Evolutionary conservation across 176 grass and related monocot species (phyloP).

Genomic region (Musa schizocarpa): DNA sequence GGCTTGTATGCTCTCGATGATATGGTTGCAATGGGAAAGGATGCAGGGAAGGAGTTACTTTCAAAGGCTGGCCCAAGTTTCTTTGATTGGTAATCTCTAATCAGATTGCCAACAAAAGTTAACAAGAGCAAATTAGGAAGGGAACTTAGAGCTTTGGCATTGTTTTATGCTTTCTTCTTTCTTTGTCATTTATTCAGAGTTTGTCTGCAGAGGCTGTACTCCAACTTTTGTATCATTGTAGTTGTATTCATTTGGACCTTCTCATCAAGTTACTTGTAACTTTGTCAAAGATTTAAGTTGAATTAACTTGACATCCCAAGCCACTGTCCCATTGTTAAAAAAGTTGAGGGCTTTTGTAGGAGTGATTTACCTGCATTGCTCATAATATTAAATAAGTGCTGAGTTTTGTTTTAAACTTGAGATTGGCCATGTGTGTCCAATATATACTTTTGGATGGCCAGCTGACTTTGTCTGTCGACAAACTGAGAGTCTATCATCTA

Average conservation of each 20-base stretch:
- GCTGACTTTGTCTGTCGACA: too few relatives aligned
- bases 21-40: conserved; percentile 88
- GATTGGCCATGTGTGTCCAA: too few relatives aligned
- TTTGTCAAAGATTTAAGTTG: background rate
- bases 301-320: too few relatives aligned
- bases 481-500: too few relatives aligned
- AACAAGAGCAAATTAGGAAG: conserved; percentile 6
- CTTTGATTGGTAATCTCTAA: conserved; percentile 51
- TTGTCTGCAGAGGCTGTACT: background rate
- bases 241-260: background rate
- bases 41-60: conserved; percentile 82
- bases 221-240: background rate
- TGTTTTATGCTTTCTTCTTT: background rate
- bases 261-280: background rate
- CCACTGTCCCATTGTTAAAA: too few relatives aligned
- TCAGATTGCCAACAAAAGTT: background rate
- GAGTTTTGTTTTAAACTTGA: too few relatives aligned
- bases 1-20: conserved; percentile 52
- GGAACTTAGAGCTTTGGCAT: background rate
- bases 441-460: too few relatives aligned
- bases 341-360: too few relatives aligned
- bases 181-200: background rate
- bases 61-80: conserved; percentile 67
- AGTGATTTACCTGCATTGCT: too few relatives aligned
- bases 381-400: too few relatives aligned